These are phyloP conservation scores for Aeschynomene evenia DNA, from an alignment of 306 rosid genomes.

Conservation along the genomic window DNA sequence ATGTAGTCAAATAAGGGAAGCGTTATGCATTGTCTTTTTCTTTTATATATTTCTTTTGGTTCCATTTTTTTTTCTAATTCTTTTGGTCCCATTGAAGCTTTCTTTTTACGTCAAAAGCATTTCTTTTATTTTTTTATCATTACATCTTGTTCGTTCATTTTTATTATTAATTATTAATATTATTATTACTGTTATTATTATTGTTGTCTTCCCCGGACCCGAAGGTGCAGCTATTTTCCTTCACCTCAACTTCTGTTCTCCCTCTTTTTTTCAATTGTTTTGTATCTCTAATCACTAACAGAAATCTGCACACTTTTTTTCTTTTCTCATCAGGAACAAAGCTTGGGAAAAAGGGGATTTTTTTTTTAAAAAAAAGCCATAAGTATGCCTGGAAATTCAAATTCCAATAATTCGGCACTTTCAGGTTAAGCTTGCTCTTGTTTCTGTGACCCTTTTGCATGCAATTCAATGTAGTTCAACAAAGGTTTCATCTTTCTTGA, in stretches of 20 bases:
- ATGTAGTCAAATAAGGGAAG: too few species aligned
- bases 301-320: conserved; percentile 9
- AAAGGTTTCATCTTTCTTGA: neutral
- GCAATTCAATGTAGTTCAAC: neutral
- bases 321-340: neutral
- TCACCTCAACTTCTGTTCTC: neutral
- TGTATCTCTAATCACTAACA: neutral
- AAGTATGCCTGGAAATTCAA: conserved; percentile 45
- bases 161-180: neutral
- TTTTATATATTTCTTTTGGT: too few species aligned
- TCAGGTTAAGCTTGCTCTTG: conserved; percentile 40
- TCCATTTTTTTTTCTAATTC: too few species aligned
- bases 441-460: conserved; percentile 7
- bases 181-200: neutral
- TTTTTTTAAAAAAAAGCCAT: neutral
- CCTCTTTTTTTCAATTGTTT: neutral
- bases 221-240: neutral
- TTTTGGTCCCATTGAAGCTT: too few species aligned
- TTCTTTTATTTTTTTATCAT: too few species aligned
- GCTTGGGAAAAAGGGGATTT: neutral
- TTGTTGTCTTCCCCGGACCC: neutral
- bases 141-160: neutral
- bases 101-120: too few species aligned
- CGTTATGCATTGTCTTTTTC: too few species aligned
- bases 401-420: conserved; percentile 33